These are phyloP conservation scores for Xylariaceae sp. DNA, from an alignment of 2,329 filamentous ascomycete species.

Conservation along the genomic window DNA sequence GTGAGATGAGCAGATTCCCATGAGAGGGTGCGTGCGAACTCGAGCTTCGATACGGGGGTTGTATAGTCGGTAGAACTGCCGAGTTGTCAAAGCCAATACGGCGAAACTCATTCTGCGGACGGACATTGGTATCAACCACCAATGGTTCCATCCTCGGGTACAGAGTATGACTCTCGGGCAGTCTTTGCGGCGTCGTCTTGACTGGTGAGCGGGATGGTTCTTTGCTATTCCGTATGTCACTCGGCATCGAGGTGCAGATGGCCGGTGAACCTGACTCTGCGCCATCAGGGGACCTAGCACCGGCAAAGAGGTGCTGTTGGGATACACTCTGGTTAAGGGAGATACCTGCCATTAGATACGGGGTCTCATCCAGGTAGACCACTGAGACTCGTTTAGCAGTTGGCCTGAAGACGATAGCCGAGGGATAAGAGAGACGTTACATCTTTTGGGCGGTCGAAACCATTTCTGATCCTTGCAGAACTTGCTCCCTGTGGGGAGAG, in stretches of 20 bases:
- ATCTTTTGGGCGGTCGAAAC: slow-evolving; percentile 27
- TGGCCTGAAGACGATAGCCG: not conserved
- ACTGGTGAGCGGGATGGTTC: not conserved
- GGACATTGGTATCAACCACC: not conserved
- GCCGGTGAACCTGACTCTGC: slow-evolving; percentile 15
- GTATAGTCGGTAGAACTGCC: slow-evolving; percentile 11
- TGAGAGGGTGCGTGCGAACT: slow-evolving; percentile 12
- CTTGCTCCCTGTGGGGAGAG: slow-evolving; percentile 15
- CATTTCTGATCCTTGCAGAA: slow-evolving; percentile 31
- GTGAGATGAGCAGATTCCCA: slow-evolving; percentile 15
- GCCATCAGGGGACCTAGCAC: slow-evolving; percentile 16
- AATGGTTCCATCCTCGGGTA: slow-evolving; percentile 4
- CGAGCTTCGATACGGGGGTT: slow-evolving; percentile 1
- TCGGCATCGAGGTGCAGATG: slow-evolving; percentile 3
- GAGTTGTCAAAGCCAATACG: slow-evolving; percentile 6
- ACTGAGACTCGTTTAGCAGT: slow-evolving; percentile 22
- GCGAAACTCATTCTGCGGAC: slow-evolving; percentile 4
- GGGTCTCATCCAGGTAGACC: slow-evolving; percentile 32
- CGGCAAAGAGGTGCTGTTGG: slow-evolving; percentile 18
- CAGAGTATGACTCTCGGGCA: not conserved
- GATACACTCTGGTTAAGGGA: slow-evolving; percentile 21
- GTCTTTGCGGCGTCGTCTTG: not conserved
- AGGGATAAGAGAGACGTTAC: slow-evolving; percentile 18
- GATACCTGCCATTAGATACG: slow-evolving; percentile 23
- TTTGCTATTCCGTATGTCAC: slow-evolving; percentile 6